Base-by-base conservation (phyloP, 345 rosid species). In the Aurinia saxatilis region DNA sequence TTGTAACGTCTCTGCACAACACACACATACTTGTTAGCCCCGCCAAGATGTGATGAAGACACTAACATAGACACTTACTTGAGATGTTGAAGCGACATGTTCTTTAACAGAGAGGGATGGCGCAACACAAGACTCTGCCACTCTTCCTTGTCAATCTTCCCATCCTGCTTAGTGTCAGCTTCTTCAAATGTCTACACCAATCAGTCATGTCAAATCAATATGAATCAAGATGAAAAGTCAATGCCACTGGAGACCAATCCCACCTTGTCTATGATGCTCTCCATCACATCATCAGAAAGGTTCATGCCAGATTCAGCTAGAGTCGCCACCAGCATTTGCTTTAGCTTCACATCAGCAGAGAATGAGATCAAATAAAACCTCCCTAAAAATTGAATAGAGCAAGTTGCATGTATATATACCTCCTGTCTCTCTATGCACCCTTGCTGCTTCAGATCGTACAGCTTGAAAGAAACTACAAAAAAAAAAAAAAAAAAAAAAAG, bases 401-500 rank as follows among this genome's bases (percentile, higher is more conserved):
- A 33, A 55, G 15, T 6, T 27, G 11, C 34, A 46, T 23, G 27
- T n/a, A n/a, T 23, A 23, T 23, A 23, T 64, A 86, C 91, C 86
- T 86, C 91, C 10, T 84, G 81, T 51, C 95, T 80, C 75, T 82
- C 95, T 34, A 91, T 91, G 75, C 71, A 91, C 39, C 96, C 98
- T 71, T 89, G 92, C 53, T 78, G 86, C 73, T 86, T 88, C 57
- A 82, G 80, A 77, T 91, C 98, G 36, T 91, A 91, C 46, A 91
- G 75, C 78, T 79, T 88, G 68, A 91, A 91, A 25, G 96, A 73
- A 85, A 91, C 98, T 88, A 88, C 79, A n/a, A n/a, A n/a, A n/a
- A n/a, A n/a, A n/a, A n/a, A n/a, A n/a, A n/a, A n/a, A n/a, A n/a
- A n/a, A n/a, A n/a, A n/a, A n/a, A n/a, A n/a, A n/a, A n/a, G n/a